A percentile compares a stretch with the other conserved stretches of the same genome.
Evolutionary conservation across 176 grass and related monocot genomes (phyloP).

Genomic region (Musa schizocarpa): DNA sequence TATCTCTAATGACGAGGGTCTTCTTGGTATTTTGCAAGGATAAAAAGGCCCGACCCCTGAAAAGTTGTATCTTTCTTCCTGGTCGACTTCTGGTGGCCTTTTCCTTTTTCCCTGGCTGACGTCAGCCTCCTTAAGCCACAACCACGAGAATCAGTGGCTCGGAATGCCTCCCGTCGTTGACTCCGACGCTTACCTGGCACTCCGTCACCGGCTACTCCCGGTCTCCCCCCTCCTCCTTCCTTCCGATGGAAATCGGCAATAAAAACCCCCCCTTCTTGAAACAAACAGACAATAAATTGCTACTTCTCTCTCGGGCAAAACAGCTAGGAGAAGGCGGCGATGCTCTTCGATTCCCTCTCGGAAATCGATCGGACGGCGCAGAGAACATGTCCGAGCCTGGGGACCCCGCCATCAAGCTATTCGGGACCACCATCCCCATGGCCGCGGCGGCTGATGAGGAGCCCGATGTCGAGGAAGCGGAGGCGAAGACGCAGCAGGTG

Average conservation of each 20-base stretch:
- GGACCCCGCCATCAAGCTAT: conserved; percentile 84
- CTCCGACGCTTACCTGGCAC: conserved; percentile 34
- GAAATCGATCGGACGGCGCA: conserved; percentile 5
- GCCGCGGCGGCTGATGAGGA: conserved; percentile 24
- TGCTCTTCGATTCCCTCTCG: neutral
- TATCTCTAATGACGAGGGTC: too few relatives aligned
- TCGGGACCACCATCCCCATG: conserved; percentile 64
- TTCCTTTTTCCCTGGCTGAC: conserved; percentile 6
- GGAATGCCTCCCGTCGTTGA: conserved; percentile 24
- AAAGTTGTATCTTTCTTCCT: too few relatives aligned
- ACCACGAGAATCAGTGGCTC: conserved; percentile 45
- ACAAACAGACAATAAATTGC: too few relatives aligned
- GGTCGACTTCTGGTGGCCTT: too few relatives aligned
- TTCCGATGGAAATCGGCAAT: neutral
- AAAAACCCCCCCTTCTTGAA: too few relatives aligned
- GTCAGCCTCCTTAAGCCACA: conserved; percentile 21
- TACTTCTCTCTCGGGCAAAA: neutral
- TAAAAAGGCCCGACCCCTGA: too few relatives aligned
- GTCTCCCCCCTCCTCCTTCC: neutral
- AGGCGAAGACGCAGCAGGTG: conserved; percentile 26
- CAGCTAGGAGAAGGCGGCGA: neutral
- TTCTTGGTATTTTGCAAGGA: too few relatives aligned
- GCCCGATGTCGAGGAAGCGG: conserved; percentile 8
- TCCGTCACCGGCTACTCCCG: neutral
- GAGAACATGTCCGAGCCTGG: conserved; percentile 52